Evolutionary conservation across 2,329 filamentous ascomycete species (phyloP), one percentile per base, ranked within the genome.

Genomic region (Aspergillus sp.): DNA sequence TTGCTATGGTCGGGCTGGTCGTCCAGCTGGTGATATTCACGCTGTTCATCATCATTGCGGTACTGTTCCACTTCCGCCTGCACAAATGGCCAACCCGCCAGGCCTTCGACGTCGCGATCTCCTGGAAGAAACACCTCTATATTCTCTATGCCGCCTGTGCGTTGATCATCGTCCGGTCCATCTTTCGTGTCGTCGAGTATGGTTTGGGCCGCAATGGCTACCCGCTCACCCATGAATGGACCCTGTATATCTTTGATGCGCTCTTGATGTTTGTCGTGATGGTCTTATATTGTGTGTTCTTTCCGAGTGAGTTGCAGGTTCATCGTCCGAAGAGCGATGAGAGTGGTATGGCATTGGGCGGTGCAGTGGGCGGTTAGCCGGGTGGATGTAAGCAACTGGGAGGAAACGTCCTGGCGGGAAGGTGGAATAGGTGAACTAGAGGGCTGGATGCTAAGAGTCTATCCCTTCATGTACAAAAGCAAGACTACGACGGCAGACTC

Each of bases 161-260:
- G 0, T 49, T 64, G 19, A 62, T 71, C 16, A 53, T 66, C 35
- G 42, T 64, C 2, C 55, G 68, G 8, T 67, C 61, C 4, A 36
- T 68, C 5, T 69, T 65, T 39, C 61, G 69, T 11, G 55, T 68
- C 2, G 44, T 71, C n/a, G 70, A 73, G 51, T 72, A 68, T 44
- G 50, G 51, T 2, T 51, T 60, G 48, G 67, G 64, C 8, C 40
- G 54, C 5, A 43, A 55, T 13, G 64, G 62, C 0, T 68, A 67
- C 39, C 42, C 60, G 2, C 43, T 68, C 19, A 35, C 29, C 4
- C 47, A 64, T 36, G 67, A 70, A 44, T 60, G 56, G 54, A 52
- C 55, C 12, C 30, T 64, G n/a, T 70, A 66, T 39, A 43, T 64
- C 2, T 66, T 69, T 40, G 67, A 70, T 36, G 53, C 50, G 0